Evolutionary conservation across 352 stramenopile genomes (phyloP), one percentile per base, ranked within the genome.

Genomic region (Achlya hypogyna): DNA sequence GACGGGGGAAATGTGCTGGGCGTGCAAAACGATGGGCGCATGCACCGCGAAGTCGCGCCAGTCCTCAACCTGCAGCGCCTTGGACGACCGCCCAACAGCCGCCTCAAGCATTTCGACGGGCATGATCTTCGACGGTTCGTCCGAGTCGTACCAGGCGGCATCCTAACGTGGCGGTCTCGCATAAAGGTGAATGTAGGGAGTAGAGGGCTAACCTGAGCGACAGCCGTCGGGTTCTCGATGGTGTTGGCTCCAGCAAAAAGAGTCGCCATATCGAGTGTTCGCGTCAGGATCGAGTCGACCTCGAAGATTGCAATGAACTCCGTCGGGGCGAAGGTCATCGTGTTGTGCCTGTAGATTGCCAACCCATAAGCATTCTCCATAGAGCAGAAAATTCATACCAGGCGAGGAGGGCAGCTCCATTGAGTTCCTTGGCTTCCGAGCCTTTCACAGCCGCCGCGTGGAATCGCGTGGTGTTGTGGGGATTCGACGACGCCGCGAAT

Each of bases 231-330:
- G 56, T 86, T 72, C 10, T 71, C 69, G 34, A 82, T 76, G 59
- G 87, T 81, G 28, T 89, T 80, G 8, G 78, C 82, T 45, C 91
- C 82, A 12, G 72, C 63, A 35, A 84, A 80, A 23, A 94, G 72
- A 52, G 81, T 86, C 73, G 73, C 81, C 69, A 94, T 77, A 62
- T 92, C 83, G 16, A 89, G 10, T 25, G 84, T 79, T 72, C 91
- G 90, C 47, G 82, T 89, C 63, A 94, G 91, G 63, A 92, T 79
- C 25, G 83, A 78, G 69, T 94, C 83, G 67, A 74, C 88, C 63
- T 94, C 85, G 0, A 91, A 79, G 12, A 88, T 69, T 78, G 90
- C 88, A 51, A 94, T 69, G 54, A 85, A 90, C 51, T 89, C 82
- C 49, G 88, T 76, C 20, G 45, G 27, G 10, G 42, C 12, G 18